Conservation (phyloP, 2,329 filamentous ascomycete genomes). For the Hypoxylon sp. region DNA sequence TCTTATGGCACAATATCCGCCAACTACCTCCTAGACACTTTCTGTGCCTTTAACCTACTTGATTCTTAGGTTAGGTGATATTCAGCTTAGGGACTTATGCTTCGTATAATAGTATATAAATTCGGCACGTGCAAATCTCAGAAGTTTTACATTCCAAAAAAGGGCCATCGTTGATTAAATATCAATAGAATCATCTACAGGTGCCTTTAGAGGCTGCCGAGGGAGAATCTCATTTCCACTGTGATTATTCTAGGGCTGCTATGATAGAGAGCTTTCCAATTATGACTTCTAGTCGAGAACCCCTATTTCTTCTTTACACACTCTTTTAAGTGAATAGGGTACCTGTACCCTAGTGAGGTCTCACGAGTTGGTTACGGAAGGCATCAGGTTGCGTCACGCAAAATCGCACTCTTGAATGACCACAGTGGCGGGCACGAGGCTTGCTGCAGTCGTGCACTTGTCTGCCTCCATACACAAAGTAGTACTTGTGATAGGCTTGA, state of each 20-base stretch:
- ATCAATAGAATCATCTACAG: background rate
- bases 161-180: background rate
- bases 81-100: too few species aligned
- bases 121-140: background rate
- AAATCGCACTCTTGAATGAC: slow-evolving; percentile 9
- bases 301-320: slow-evolving; percentile 13
- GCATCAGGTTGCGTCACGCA: background rate
- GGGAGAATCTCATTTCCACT: background rate
- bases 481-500: slow-evolving; percentile 20
- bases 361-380: background rate
- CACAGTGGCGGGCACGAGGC: slow-evolving; percentile 27
- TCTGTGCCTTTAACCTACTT: too few species aligned
- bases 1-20: background rate
- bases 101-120: too few species aligned
- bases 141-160: background rate
- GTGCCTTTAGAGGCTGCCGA: background rate
- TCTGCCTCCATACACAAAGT: slow-evolving; percentile 22
- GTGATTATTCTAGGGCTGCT: background rate
- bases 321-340: background rate
- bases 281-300: background rate
- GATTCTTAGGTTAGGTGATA: background rate
- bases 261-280: background rate
- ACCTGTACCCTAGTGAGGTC: background rate
- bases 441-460: slow-evolving; percentile 23
- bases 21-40: too few species aligned